Evolutionary conservation across 73 alveolate species (phyloP).

Genomic region (Effrenium voratum): DNA sequence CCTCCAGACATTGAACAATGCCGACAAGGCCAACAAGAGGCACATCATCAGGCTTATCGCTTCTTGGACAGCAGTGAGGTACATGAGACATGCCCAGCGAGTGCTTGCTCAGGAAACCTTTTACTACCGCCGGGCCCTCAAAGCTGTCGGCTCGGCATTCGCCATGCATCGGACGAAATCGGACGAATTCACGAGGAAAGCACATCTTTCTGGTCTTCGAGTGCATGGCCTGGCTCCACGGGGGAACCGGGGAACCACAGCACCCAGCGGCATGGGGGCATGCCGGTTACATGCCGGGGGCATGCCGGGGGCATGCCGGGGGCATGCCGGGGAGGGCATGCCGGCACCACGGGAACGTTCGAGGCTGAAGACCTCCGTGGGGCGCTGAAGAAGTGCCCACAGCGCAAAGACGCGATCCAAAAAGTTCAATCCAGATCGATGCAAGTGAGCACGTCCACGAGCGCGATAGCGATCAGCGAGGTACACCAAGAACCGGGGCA

Average conservation of each 20-base stretch:
- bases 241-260: background rate
- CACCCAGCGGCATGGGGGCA: no score
- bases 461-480: background rate
- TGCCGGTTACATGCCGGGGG: no score
- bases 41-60: slow-evolving; percentile 66
- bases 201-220: slow-evolving; percentile 88
- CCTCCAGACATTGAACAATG: slow-evolving; percentile 77
- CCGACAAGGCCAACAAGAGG: slow-evolving; percentile 89
- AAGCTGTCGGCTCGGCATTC: background rate
- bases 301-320: no score
- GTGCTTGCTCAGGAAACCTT: slow-evolving; percentile 27
- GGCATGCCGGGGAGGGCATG: no score
- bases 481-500: slow-evolving; percentile 75
- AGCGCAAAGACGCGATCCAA: no score
- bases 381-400: slow-evolving; percentile 61
- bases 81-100: background rate
- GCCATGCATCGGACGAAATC: background rate
- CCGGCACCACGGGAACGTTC: no score
- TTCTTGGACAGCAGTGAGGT: background rate
- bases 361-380: slow-evolving; percentile 79
- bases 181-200: background rate
- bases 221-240: slow-evolving; percentile 48
- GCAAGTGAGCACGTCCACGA: background rate
- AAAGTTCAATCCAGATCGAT: no score
- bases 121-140: slow-evolving; percentile 43